phyloP scores from a whole-genome alignment of 345 rosid genomes.

The Citropsis articulata region DNA sequence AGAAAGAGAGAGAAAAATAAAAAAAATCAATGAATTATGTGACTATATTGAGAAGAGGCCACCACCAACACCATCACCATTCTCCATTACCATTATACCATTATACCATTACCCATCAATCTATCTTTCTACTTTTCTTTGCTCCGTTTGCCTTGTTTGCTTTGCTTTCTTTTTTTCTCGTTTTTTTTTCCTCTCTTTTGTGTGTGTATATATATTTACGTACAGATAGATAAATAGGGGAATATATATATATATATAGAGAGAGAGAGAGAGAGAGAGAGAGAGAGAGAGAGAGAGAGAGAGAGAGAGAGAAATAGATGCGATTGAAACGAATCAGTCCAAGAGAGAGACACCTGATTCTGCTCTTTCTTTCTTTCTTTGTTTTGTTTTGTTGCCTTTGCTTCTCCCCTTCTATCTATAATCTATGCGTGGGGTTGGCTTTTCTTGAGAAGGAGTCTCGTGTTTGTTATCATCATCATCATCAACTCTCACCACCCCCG shows the following conservation, averaged over 20 bases:
- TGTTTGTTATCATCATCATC: conserved; percentile 16
- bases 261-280: conserved; percentile 27
- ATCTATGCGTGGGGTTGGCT: conserved; percentile 30
- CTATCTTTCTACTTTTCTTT: conserved; percentile 7
- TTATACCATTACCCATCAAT: not conserved
- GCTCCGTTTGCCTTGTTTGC: not conserved
- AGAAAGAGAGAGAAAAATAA: not conserved
- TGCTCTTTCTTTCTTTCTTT: conserved; percentile 20
- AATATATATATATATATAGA: not conserved
- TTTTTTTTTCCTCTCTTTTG: not conserved
- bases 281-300: conserved; percentile 8
- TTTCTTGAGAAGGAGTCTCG: conserved; percentile 32
- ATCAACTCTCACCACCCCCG: not conserved
- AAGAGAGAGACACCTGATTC: conserved; percentile 37
- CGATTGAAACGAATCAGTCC: conserved; percentile 35
- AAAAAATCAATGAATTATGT: conserved; percentile 14
- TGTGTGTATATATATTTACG: not conserved
- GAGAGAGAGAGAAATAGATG: conserved; percentile 18
- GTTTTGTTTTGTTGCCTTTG: conserved; percentile 10
- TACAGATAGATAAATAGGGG: not conserved
- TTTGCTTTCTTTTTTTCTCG: not conserved
- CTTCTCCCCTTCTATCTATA: conserved; percentile 17
- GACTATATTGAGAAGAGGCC: not conserved
- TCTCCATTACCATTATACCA: not conserved
- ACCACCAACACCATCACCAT: conserved; percentile 9